phyloP scores from a whole-genome alignment of 2,329 filamentous ascomycete species.

The Monosporascus sp. region DNA sequence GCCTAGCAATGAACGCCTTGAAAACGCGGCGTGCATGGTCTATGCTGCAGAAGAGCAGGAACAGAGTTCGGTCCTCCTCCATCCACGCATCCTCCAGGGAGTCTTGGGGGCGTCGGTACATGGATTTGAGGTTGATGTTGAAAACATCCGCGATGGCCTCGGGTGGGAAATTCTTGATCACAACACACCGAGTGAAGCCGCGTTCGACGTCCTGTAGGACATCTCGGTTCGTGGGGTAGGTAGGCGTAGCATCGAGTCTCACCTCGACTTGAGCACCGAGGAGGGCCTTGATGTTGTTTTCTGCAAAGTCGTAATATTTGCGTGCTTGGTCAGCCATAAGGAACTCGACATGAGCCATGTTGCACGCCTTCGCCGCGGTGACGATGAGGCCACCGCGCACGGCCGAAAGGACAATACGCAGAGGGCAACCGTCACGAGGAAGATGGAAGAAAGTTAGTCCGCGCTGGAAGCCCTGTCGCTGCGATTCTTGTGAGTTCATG shows the following conservation, averaged over 20 bases:
- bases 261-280: neutral
- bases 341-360: no score
- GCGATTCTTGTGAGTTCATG: neutral
- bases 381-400: neutral
- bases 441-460: neutral
- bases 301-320: no score
- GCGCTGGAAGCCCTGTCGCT: neutral
- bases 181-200: slow-evolving; percentile 3
- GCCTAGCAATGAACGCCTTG: neutral
- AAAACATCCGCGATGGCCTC: neutral
- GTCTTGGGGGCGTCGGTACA: neutral
- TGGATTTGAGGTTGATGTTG: neutral
- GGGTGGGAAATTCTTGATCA: neutral
- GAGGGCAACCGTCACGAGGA: neutral
- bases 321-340: no score
- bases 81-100: slow-evolving; percentile 9
- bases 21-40: slow-evolving; percentile 1
- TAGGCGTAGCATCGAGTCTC: neutral
- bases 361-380: neutral
- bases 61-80: neutral
- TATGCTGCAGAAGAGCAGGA: slow-evolving; percentile 4
- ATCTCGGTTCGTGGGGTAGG: slow-evolving; percentile 2
- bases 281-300: no score
- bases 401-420: neutral
- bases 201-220: neutral